These are phyloP conservation scores for Nasturtium officinale DNA, from an alignment of 345 rosid species.

Conservation along the genomic window DNA sequence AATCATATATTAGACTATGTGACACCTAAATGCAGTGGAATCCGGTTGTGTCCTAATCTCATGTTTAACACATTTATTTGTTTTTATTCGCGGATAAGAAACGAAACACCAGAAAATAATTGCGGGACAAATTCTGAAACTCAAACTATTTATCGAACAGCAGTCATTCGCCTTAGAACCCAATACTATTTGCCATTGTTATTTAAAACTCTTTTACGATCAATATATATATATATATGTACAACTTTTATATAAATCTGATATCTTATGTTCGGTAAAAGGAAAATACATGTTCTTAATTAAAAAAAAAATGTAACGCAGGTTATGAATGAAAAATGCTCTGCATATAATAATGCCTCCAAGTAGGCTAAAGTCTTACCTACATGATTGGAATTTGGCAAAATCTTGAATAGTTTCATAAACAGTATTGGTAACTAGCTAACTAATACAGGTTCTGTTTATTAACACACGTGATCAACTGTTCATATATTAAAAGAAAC, in stretches of 20 bases:
- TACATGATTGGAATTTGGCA: conserved; percentile 10
- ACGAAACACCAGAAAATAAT: background rate
- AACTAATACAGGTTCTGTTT: background rate
- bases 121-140: background rate
- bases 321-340: background rate
- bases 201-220: background rate
- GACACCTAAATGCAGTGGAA: conserved; percentile 22
- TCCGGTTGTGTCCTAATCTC: conserved; percentile 28
- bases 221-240: background rate
- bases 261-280: background rate
- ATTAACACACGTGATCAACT: conserved; percentile 42
- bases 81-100: background rate
- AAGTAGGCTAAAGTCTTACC: conserved; percentile 22
- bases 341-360: background rate
- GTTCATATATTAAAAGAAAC: conserved; percentile 22
- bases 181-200: background rate
- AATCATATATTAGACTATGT: conserved; percentile 17
- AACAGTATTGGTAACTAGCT: conserved; percentile 27
- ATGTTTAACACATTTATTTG: background rate
- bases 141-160: background rate
- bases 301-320: background rate
- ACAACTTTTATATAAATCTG: background rate
- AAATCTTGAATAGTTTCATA: conserved; percentile 3
- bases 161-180: background rate
- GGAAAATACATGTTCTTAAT: too few species aligned